These are phyloP conservation scores for Rachicladosporium sp. DNA, from an alignment of 2,329 filamentous ascomycete genomes.

Conservation along the genomic window DNA sequence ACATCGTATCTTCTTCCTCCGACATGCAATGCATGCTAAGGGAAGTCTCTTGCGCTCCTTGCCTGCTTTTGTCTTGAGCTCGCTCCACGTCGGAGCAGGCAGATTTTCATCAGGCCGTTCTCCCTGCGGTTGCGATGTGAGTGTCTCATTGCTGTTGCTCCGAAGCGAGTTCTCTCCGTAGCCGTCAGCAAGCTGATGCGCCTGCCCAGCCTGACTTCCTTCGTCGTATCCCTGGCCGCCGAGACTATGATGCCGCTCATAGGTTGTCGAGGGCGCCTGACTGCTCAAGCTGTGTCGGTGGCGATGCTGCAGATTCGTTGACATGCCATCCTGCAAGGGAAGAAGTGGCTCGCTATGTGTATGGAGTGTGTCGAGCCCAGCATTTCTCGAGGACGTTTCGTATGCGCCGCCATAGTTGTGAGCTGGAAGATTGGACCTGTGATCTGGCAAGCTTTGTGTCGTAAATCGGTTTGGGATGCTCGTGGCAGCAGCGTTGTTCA, in stretches of 20 bases:
- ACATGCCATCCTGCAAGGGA: not conserved
- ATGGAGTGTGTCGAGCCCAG: not conserved
- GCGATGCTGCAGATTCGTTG: constrained; percentile 7
- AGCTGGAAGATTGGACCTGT: constrained; percentile 1
- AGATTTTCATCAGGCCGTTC: constrained; percentile 4
- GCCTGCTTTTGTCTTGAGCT: constrained; percentile 55
- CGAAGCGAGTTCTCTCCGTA: constrained; percentile 5
- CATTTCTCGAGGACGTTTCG: not conserved
- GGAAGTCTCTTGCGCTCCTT: constrained; percentile 91
- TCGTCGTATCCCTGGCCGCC: constrained; percentile 1
- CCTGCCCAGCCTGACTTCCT: constrained; percentile 3
- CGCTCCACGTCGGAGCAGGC: constrained; percentile 34
- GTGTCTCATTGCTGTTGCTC: constrained; percentile 5
- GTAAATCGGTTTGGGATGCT: constrained; percentile 3
- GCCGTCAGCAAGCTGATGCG: constrained; percentile 1
- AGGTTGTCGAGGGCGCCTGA: constrained; percentile 11
- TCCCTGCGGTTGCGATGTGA: not conserved
- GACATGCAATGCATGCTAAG: constrained; percentile 86
- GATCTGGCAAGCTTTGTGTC: constrained; percentile 8
- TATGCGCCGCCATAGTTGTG: constrained; percentile 7
- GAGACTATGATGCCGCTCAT: constrained; percentile 6
- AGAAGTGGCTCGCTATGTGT: not conserved
- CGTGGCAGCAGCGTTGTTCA: constrained; percentile 7
- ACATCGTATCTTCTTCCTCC: constrained; percentile 94
- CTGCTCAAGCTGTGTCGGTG: constrained; percentile 21